phyloP scores from a whole-genome alignment of 495 filamentous ascomycete species.

The Cercophora newfieldiana region DNA sequence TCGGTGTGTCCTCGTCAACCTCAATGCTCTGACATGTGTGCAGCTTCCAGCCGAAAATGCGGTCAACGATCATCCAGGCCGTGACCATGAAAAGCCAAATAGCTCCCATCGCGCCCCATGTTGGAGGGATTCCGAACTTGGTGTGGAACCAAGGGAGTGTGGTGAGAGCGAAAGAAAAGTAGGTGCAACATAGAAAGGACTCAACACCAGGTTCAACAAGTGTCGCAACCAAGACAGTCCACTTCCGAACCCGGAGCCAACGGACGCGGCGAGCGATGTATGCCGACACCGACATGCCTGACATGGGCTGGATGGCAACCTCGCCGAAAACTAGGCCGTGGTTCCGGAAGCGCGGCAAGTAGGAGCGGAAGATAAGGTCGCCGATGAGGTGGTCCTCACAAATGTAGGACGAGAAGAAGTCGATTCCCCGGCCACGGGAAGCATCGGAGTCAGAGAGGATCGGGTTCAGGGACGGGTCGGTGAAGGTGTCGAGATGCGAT shows the following conservation, averaged over 20 bases:
- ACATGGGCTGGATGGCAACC: conserved; percentile 85
- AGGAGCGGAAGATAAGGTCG: conserved; percentile 78
- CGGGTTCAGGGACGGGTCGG: conserved; percentile 52
- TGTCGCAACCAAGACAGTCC: conserved; percentile 84
- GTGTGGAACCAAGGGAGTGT: conserved; percentile 64
- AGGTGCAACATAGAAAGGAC: conserved; percentile 76
- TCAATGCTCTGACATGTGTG: conserved; percentile 71
- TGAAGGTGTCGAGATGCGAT: conserved; percentile 82
- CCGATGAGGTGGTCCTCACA: conserved; percentile 98
- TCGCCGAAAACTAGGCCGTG: conserved; percentile 85
- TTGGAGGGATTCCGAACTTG: conserved; percentile 55
- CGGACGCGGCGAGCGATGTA: conserved; percentile 83
- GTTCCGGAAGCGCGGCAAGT: conserved; percentile 62
- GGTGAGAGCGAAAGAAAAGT: conserved; percentile 76
- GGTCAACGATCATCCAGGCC: conserved; percentile 74
- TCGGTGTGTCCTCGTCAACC: conserved; percentile 68
- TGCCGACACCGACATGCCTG: conserved; percentile 71
- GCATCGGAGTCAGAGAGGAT: conserved; percentile 45
- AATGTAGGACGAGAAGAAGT: conserved; percentile 93
- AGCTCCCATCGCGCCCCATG: conserved; percentile 66
- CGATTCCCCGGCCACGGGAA: conserved; percentile 65
- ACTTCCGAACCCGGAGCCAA: conserved; percentile 94
- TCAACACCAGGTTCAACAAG: conserved; percentile 95
- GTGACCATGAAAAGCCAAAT: conserved; percentile 67
- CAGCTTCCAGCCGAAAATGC: conserved; percentile 68